Evolutionary conservation across 2,329 filamentous ascomycete species (phyloP).

Genomic region (Diaporthe australafricana): DNA sequence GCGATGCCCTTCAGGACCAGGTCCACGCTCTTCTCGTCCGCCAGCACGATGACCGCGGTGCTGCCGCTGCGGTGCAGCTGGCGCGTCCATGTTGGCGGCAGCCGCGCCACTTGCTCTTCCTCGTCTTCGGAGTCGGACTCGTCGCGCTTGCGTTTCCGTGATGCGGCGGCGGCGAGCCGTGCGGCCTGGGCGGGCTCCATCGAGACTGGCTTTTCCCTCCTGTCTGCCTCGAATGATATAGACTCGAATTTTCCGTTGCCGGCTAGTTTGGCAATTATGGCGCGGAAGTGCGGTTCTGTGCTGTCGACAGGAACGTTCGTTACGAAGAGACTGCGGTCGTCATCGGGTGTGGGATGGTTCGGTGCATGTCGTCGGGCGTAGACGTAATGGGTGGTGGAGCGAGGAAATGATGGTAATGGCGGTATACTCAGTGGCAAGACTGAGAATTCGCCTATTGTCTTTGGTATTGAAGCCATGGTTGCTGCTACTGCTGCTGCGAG

Average conservation of each 20-base stretch:
- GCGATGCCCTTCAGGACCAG: constrained; percentile 80
- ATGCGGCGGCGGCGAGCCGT: constrained; percentile 51
- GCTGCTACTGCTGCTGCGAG: constrained; percentile 6
- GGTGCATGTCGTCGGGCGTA: constrained; percentile 88
- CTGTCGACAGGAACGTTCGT: constrained; percentile 90
- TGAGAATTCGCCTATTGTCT: constrained; percentile 71
- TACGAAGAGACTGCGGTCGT: constrained; percentile 86
- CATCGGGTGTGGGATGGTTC: constrained; percentile 78
- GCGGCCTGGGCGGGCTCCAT: constrained; percentile 59
- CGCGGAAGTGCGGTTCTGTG: constrained; percentile 80
- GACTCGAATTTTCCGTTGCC: constrained; percentile 82
- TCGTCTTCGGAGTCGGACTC: constrained; percentile 67
- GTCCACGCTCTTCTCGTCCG: constrained; percentile 83
- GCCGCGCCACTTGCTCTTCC: constrained; percentile 67
- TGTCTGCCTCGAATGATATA: constrained; percentile 78
- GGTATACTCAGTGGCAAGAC: constrained; percentile 77
- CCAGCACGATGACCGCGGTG: constrained; percentile 84
- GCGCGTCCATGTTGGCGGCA: constrained; percentile 81
- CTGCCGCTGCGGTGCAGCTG: constrained; percentile 78
- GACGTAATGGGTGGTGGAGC: constrained; percentile 79
- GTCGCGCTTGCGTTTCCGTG: constrained; percentile 63
- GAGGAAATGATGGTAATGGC: constrained; percentile 70
- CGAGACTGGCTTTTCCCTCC: constrained; percentile 52
- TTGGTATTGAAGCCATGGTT: constrained; percentile 50
- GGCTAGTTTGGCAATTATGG: constrained; percentile 79